Evolutionary conservation across 495 filamentous ascomycete genomes (phyloP).

Genomic region (Xylaria longipes): DNA sequence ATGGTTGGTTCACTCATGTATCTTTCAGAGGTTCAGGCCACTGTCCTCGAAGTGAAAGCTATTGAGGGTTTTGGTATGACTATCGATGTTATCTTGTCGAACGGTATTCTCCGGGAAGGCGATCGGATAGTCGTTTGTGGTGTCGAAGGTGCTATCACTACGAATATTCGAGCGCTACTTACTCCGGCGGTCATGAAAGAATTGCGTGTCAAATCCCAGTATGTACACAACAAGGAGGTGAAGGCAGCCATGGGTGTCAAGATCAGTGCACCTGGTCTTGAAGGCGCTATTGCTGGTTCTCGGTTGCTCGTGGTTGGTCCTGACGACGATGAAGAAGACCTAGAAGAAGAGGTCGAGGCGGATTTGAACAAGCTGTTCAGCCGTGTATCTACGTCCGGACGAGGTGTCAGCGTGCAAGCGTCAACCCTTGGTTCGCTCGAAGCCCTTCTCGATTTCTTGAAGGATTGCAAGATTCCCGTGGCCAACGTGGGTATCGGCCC

Average conservation of each 20-base stretch:
- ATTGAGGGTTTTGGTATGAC: conserved; percentile 99
- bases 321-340: conserved; percentile 93
- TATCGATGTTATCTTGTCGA: conserved; percentile 96
- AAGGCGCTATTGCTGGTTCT: conserved; percentile 96
- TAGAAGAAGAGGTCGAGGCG: conserved; percentile 94
- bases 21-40: conserved; percentile 95
- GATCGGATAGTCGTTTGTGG: conserved; percentile 95
- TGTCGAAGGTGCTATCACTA: conserved; percentile 90
- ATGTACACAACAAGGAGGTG: conserved; percentile 99
- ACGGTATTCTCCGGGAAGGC: conserved; percentile 93
- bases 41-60: conserved; percentile 97
- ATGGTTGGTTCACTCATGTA: conserved; percentile 99
- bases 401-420: conserved; percentile 95
- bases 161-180: conserved; percentile 94
- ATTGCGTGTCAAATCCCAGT: conserved; percentile 87
- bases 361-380: conserved; percentile 91
- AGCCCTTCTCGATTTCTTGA: conserved; percentile 94
- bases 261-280: conserved; percentile 95
- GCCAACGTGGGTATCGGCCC: conserved; percentile 97
- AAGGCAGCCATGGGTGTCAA: conserved; percentile 99
- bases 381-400: conserved; percentile 86
- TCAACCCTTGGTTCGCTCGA: conserved; percentile 98
- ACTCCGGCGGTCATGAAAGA: conserved; percentile 96
- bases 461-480: conserved; percentile 93
- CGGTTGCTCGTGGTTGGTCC: conserved; percentile 91